Base-by-base conservation (phyloP, 2,329 filamentous ascomycete species). In the Pseudopyricularia javanii region DNA sequence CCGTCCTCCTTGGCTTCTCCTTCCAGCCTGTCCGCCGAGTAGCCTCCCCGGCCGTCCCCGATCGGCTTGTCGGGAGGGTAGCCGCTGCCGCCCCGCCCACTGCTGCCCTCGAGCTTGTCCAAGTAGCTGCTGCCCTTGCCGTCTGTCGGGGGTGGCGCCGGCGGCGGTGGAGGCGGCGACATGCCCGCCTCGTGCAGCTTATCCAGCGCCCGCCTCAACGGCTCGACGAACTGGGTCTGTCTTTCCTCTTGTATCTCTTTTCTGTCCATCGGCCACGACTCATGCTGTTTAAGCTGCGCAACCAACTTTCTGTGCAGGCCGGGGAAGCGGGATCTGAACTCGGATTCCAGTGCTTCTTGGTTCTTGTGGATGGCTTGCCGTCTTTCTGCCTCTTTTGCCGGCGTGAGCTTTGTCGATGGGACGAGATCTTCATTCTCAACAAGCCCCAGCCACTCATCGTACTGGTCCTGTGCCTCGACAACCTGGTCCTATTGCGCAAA, bases 271-370 rank as follows among this genome's bases (percentile, higher is more conserved):
- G 45, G 26, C 22, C 47, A 45, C 28, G 35, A n/a, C 4, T 43
- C 37, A 49, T 15, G 50, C 34, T 24, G 56, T 51, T 24, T 58
- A 51, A 49, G 60, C 60, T 70, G 62, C 2, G 70, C 68, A 54
- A 68, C 64, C 1, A 66, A 70, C 56, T 75, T 76, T 43, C 61
- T 64, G 59, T 72, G 73, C 5, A 80, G 63, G 11, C 69, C 66
- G 7, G 74, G 71, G 55, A 74, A 71, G 14, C 66, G 65, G 22
- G 62, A 59, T 56, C 70, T 67, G 52, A 80, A 74, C 53, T 79
- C 75, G 0, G 64, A 62, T 59, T 78, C 75, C 1, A 80, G 66
- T 28, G 70, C 67, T 43, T 66, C 68, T 59, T 80, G 75, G 49
- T 73, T 70, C 52, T 68, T 64, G 30, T 68, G 64, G 15, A 75